phyloP scores from a whole-genome alignment of 805 yeast genomes.

The Saccharomycopsis capsularis region DNA sequence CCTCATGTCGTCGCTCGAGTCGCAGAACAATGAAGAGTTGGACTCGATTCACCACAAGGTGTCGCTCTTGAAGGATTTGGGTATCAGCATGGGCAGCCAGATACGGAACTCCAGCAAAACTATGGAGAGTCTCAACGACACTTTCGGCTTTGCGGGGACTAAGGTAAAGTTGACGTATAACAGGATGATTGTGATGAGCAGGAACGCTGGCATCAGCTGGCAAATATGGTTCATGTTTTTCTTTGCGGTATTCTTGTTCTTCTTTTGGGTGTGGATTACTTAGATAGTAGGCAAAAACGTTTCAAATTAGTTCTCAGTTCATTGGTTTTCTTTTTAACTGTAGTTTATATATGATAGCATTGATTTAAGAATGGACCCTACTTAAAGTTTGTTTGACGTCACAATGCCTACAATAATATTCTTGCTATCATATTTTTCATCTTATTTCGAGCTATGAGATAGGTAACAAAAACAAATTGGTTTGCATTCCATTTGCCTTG shows the following conservation, averaged over 20 bases:
- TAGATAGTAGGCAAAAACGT: too few relatives aligned
- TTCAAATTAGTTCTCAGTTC: too few relatives aligned
- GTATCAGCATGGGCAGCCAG: slow-evolving; percentile 34
- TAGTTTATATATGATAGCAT: too few relatives aligned
- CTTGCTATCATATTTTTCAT: too few relatives aligned
- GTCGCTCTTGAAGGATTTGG: slow-evolving; percentile 29
- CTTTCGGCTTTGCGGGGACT: slow-evolving; percentile 22
- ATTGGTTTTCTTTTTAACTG: too few relatives aligned
- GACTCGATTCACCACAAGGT: slow-evolving; percentile 31
- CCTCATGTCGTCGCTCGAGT: slow-evolving; percentile 32
- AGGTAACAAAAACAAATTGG: too few relatives aligned
- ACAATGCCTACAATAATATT: too few relatives aligned
- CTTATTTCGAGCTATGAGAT: too few relatives aligned
- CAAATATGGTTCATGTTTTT: slow-evolving; percentile 33
- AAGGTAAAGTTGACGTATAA: slow-evolving; percentile 30
- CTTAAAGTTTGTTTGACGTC: too few relatives aligned
- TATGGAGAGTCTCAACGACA: slow-evolving; percentile 16
- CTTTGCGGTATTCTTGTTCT: slow-evolving; percentile 29
- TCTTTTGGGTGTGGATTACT: slow-evolving; percentile 28
- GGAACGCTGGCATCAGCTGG: slow-evolving; percentile 33
- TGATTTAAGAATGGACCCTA: too few relatives aligned
- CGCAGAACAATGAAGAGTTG: slow-evolving; percentile 34
- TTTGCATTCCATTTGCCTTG: too few relatives aligned
- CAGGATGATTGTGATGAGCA: slow-evolving; percentile 32
- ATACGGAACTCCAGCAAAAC: slow-evolving; percentile 24